phyloP scores from a whole-genome alignment of 352 stramenopile species.

The Phytopythium boreale region DNA sequence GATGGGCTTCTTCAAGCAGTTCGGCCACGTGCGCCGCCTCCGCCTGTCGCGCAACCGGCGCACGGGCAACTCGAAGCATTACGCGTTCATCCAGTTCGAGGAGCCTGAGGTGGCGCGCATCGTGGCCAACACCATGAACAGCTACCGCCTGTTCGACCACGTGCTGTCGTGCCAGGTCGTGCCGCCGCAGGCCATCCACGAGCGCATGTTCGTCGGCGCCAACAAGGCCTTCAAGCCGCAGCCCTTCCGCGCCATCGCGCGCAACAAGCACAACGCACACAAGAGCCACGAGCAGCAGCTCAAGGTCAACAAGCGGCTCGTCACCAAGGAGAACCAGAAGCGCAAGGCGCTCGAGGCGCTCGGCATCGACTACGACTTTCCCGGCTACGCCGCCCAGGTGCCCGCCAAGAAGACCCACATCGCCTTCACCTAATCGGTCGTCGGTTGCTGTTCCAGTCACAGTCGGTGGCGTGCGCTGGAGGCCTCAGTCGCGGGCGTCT shows the following conservation, averaged over 20 bases:
- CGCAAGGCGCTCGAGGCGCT: conserved; percentile 67
- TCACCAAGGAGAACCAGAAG: conserved; percentile 78
- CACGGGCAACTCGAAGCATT: conserved; percentile 93
- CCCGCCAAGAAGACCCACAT: conserved; percentile 79
- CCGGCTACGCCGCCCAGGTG: conserved; percentile 61
- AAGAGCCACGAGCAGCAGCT: conserved; percentile 77
- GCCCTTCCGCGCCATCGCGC: conserved; percentile 63
- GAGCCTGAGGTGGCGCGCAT: conserved; percentile 91
- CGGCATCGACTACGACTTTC: conserved; percentile 87
- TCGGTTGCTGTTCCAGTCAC: conserved; percentile 8
- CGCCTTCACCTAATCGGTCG: conserved; percentile 42
- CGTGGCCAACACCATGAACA: conserved; percentile 94
- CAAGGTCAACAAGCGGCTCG: conserved; percentile 63
- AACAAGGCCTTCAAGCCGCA: conserved; percentile 83
- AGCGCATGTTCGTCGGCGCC: conserved; percentile 83
- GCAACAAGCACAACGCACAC: conserved; percentile 75
- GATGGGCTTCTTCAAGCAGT: conserved; percentile 95
- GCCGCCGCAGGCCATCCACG: conserved; percentile 82
- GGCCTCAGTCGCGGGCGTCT: conserved; percentile 3
- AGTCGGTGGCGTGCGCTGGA: conserved; percentile 2
- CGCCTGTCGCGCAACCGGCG: conserved; percentile 94
- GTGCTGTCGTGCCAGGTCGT: conserved; percentile 93
- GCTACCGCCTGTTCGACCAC: conserved; percentile 94
- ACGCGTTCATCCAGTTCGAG: conserved; percentile 96
- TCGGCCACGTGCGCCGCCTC: conserved; percentile 90